These are phyloP conservation scores for Rehmannia glutinosa DNA, from an alignment of 257 asterid species.

Conservation along the genomic window DNA sequence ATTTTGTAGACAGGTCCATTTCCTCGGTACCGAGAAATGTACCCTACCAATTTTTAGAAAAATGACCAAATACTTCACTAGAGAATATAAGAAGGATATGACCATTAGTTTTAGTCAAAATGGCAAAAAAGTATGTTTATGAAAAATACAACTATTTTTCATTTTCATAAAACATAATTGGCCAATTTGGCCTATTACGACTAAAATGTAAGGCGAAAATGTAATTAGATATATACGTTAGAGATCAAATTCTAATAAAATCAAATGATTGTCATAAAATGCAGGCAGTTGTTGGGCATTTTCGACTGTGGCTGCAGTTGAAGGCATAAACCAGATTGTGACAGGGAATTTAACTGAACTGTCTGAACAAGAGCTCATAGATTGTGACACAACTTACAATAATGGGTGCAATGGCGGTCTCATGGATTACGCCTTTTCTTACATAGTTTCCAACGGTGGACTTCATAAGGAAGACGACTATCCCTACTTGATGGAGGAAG, in stretches of 20 bases:
- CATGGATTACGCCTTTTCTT: slow-evolving; percentile 66
- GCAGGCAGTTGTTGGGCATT: slow-evolving; percentile 60
- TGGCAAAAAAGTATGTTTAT: too few species aligned
- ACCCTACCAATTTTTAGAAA: too few species aligned
- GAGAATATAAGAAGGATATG: too few species aligned
- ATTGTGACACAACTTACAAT: slow-evolving; percentile 56
- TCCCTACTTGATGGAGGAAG: slow-evolving; percentile 68
- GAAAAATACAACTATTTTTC: too few species aligned
- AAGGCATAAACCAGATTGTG: slow-evolving; percentile 42
- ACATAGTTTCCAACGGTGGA: slow-evolving; percentile 53
- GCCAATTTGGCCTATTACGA: too few species aligned
- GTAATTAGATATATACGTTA: neutral
- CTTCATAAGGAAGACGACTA: slow-evolving; percentile 66
- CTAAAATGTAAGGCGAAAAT: too few species aligned
- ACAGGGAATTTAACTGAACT: slow-evolving; percentile 41
- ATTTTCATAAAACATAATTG: too few species aligned
- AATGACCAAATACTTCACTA: too few species aligned
- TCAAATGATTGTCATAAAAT: neutral
- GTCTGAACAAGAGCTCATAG: slow-evolving; percentile 69
- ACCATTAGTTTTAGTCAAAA: too few species aligned
- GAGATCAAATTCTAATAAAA: neutral
- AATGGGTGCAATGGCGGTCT: slow-evolving; percentile 75
- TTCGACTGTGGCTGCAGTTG: slow-evolving; percentile 51
- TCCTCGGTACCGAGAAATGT: too few species aligned
- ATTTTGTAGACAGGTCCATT: too few species aligned